Conservation (phyloP, 1,284 basidiomycete species). For the Heterobasidion parviporum region DNA sequence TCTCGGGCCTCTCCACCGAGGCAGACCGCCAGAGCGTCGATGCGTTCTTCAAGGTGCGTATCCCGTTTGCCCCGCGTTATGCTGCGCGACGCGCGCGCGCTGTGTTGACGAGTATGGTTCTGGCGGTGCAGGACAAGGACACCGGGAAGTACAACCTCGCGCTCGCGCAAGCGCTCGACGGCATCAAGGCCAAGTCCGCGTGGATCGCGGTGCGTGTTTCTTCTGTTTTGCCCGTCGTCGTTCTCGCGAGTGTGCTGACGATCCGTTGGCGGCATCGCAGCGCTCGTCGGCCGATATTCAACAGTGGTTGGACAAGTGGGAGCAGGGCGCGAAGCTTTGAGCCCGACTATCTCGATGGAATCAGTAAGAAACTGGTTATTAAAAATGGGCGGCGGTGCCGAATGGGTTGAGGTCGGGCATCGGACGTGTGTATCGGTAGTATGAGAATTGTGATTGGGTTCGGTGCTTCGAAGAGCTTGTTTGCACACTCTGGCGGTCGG, state of each 20-base stretch:
- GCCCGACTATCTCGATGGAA: not conserved
- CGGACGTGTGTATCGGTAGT: too few species aligned
- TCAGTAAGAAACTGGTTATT: too few species aligned
- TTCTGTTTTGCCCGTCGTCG: not conserved
- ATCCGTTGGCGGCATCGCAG: conserved; percentile 19
- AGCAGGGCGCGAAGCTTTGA: not conserved
- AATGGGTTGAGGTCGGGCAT: too few species aligned
- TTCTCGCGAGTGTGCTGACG: not conserved
- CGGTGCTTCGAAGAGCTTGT: too few species aligned
- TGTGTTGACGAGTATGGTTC: conserved; percentile 6
- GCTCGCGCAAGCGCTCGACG: conserved; percentile 62
- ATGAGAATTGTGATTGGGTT: too few species aligned
- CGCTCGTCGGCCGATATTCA: conserved; percentile 49
- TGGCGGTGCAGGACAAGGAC: conserved; percentile 43
- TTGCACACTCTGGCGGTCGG: too few species aligned
- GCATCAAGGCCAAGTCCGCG: conserved; percentile 45
- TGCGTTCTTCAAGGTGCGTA: conserved; percentile 58
- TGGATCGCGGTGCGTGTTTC: conserved; percentile 46
- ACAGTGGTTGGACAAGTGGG: conserved; percentile 48
- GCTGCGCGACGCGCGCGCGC: conserved; percentile 1
- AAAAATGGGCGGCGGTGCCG: too few species aligned
- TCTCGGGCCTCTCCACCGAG: conserved; percentile 56
- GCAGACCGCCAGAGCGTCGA: conserved; percentile 62
- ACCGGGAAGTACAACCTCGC: conserved; percentile 55
- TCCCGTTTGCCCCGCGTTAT: not conserved